Evolutionary conservation across 495 filamentous ascomycete genomes (phyloP), one percentile per base, ranked within the genome.

Genomic region (Talaromyces trachyspermus): DNA sequence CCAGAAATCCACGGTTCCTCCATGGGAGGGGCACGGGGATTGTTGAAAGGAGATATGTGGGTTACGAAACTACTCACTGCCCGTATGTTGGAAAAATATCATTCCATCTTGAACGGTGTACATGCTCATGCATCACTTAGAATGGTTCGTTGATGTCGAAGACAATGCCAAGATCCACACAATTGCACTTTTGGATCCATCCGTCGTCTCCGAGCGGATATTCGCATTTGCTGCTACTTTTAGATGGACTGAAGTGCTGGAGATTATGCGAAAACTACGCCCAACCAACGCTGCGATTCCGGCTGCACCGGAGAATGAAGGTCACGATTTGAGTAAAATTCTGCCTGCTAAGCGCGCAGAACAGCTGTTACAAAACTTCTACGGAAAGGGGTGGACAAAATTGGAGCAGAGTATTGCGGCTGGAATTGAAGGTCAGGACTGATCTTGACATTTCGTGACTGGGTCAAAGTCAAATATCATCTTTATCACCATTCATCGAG

Each of bases 161-260:
- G 77, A 81, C 43, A 59, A 48, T 7, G 77, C 72, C 0, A 55
- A 57, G 2, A 51, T 79, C 1, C 75, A 79, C 47, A 60, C 78
- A 5, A 66, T 67, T 6, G 74, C 68, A 4, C 49, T 76, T 22
- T 54, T 74, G 3, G 50, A 67, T 38, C 62, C 63, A 0, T 54
- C 56, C 0, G 60, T 75, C 11, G 50, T 63, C n/a, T 59, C 61
- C 12, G 61, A 73, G 53, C 57, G 75, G 1, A 52, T 80, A 19
- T 69, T 77, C 23, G 72, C 61, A 2, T 73, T 64, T 44, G 69
- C 70, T 2, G 50, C 42, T 1, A 54, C 55, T 0, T 62, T 49
- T 37, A 69, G 58, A n/a, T 72, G 64, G 62, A 64, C 65, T 32
- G 56, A 60, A 14, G 55, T 68, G 8, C 50, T 64, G 12, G 26